These are phyloP conservation scores for Aspergillus fumigatus DNA, from an alignment of 2,329 filamentous ascomycete species.

Conservation along the genomic window DNA sequence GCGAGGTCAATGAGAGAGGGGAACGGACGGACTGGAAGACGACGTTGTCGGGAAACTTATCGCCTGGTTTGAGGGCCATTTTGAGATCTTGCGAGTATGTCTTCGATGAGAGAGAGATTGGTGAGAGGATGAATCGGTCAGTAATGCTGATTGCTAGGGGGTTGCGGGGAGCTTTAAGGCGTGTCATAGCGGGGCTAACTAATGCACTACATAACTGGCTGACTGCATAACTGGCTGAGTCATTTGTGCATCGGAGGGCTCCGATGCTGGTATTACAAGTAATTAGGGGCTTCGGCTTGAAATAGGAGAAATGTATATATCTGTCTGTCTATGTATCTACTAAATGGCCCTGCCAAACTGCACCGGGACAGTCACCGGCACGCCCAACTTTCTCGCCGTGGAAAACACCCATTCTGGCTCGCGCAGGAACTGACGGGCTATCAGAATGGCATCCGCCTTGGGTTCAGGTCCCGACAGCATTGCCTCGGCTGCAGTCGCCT, in stretches of 20 bases:
- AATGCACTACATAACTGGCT: background rate
- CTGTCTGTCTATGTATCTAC: background rate
- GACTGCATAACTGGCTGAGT: background rate
- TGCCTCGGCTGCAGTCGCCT: slow-evolving; percentile 21
- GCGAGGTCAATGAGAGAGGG: background rate
- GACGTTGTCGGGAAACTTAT: slow-evolving; percentile 74
- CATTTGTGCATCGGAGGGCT: background rate
- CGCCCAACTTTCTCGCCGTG: slow-evolving; percentile 46
- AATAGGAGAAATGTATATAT: background rate
- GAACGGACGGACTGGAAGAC: slow-evolving; percentile 60
- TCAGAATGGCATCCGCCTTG: slow-evolving; percentile 46
- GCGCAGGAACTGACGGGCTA: slow-evolving; percentile 52
- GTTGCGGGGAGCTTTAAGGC: background rate
- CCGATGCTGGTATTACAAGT: background rate
- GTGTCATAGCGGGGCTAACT: background rate
- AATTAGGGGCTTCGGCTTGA: background rate
- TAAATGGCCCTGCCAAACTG: slow-evolving; percentile 39
- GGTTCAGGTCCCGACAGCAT: slow-evolving; percentile 25
- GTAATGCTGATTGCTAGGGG: background rate
- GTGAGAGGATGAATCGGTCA: too few relatives aligned
- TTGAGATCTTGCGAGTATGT: too few relatives aligned
- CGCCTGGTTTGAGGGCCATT: slow-evolving; percentile 65
- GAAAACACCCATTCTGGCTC: slow-evolving; percentile 53
- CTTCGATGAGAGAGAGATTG: too few relatives aligned
- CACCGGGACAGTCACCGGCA: slow-evolving; percentile 46